Evolutionary conservation across 2,329 filamentous ascomycete genomes (phyloP), one percentile per base, ranked within the genome.

Genomic region (Chlorencoelia australis): DNA sequence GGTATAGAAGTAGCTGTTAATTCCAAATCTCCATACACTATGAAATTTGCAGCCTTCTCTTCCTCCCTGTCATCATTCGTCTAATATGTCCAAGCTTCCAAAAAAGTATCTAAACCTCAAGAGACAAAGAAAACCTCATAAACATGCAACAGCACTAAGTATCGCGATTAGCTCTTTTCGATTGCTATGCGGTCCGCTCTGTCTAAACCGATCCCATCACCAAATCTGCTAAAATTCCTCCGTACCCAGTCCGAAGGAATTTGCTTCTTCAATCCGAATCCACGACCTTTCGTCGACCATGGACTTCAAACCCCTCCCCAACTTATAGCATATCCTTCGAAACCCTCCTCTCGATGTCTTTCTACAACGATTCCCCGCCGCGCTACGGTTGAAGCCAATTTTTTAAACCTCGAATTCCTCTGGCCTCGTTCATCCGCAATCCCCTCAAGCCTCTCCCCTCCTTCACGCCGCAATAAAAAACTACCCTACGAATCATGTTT

Each of bases 171-270:
- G n/a, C n/a, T n/a, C n/a, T n/a, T n/a, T n/a, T n/a, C n/a, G n/a
- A n/a, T 43, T 50, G 51, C 39, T 51, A 58, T 57, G 54, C 51
- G 52, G 48, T 46, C 52, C 40, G 44, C 39, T 37, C 39, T 55
- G 33, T 47, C 46, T 39, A 30, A 37, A 17, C 47, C 53, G 37
- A 63, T 59, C 46, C 73, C 73, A 31, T 76, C 73, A 35, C 55
- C 60, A 39, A 60, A 59, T 28, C 71, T 89, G 14, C 66, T 91
- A 44, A 77, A 76, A 48, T 89, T 84, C 57, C 68, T 91, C 45
- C 77, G 75, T 47, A 73, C 67, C 36, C 83, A 88, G 58, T 75
- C 81, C 46, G 71, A 82, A 49, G 65, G 66, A 37, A 54, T 71
- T 30, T 65, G 61, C 44, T 70, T 73, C 50, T 68, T 71, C 57